These are phyloP conservation scores for Candida pini DNA, from an alignment of 805 yeast genomes.

Conservation along the genomic window DNA sequence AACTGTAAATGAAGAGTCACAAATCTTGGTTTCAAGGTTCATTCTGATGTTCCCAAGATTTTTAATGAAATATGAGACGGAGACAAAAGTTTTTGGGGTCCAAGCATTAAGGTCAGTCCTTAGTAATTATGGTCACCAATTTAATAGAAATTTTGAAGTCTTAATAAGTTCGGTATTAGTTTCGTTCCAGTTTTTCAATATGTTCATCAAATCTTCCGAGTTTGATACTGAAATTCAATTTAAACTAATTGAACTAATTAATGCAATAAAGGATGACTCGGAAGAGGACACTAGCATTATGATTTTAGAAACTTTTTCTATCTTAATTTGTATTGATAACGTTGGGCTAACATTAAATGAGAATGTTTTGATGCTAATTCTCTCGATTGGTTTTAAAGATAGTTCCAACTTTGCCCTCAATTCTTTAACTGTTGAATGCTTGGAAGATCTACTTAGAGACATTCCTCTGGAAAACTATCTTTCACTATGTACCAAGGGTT, in stretches of 20 bases:
- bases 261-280: constrained; percentile 48
- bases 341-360: constrained; percentile 26
- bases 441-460: constrained; percentile 50
- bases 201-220: constrained; percentile 16
- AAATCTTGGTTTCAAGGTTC: constrained; percentile 42
- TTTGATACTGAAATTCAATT: constrained; percentile 23
- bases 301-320: constrained; percentile 62
- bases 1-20: constrained; percentile 16
- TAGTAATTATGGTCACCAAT: constrained; percentile 18
- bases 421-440: constrained; percentile 62
- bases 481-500: constrained; percentile 41
- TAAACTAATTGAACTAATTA: constrained; percentile 31
- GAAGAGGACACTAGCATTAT: constrained; percentile 78
- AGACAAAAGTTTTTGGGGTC: constrained; percentile 20
- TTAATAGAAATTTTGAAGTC: constrained; percentile 18
- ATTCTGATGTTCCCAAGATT: constrained; percentile 52
- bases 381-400: constrained; percentile 64
- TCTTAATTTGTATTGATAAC: constrained; percentile 46
- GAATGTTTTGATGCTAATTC: constrained; percentile 46
- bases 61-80: constrained; percentile 44
- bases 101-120: constrained; percentile 20
- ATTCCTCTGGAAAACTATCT: constrained; percentile 41
- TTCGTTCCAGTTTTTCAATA: constrained; percentile 43
- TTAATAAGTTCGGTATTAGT: constrained; percentile 36
- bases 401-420: constrained; percentile 68